A percentile compares a stretch with the other conserved stretches of the same genome.
Conservation (phyloP, 352 stramenopile species). For the Globisporangium irregulare region DNA sequence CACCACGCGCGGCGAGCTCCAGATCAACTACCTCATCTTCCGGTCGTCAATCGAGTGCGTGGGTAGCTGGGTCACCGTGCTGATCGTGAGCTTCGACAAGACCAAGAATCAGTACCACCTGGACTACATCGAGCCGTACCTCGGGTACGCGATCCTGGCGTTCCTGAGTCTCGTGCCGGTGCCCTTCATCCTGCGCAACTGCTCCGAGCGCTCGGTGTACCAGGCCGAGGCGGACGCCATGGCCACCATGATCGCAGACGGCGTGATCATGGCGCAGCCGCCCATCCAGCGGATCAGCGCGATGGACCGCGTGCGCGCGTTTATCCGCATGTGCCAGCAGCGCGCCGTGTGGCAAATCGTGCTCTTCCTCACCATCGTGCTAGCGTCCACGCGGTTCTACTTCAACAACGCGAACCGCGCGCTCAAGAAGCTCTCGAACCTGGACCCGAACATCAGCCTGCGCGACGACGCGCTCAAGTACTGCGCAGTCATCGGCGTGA, state of each 20-base stretch:
- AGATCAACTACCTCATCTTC: constrained; percentile 81
- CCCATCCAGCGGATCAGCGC: background rate
- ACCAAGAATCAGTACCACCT: constrained; percentile 44
- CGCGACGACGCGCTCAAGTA: constrained; percentile 43
- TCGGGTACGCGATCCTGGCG: constrained; percentile 45
- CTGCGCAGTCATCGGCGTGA: constrained; percentile 43
- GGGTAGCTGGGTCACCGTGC: constrained; percentile 43
- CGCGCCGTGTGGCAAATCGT: constrained; percentile 76
- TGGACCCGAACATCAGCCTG: constrained; percentile 12
- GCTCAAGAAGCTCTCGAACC: constrained; percentile 21
- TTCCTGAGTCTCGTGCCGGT: constrained; percentile 54
- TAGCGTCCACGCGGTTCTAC: constrained; percentile 34
- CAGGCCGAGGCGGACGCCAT: constrained; percentile 23
- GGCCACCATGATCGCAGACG: constrained; percentile 3
- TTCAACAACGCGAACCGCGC: constrained; percentile 43
- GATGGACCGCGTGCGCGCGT: constrained; percentile 24
- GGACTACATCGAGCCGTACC: constrained; percentile 43
- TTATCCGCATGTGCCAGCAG: constrained; percentile 70
- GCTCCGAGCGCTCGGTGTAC: constrained; percentile 42
- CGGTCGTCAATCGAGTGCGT: constrained; percentile 47
- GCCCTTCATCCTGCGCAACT: constrained; percentile 63
- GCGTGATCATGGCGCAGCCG: constrained; percentile 3
- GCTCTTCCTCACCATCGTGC: constrained; percentile 56
- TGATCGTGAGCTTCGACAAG: constrained; percentile 41
- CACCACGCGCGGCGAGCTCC: constrained; percentile 55